phyloP scores from a whole-genome alignment of 768 basidiomycete species.

The Galerina sulciceps region DNA sequence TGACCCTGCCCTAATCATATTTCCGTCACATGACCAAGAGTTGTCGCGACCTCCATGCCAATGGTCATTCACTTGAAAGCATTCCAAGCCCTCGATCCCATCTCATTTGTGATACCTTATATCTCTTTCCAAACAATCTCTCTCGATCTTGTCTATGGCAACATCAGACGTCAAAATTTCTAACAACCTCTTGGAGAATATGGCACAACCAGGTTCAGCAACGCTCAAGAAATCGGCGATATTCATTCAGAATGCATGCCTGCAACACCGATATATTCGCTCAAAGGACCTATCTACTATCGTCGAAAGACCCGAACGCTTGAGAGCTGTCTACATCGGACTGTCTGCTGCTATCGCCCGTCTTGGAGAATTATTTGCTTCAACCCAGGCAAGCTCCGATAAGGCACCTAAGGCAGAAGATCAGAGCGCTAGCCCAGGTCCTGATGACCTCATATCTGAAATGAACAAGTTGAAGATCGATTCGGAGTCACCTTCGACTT shows the following conservation, averaged over 20 bases:
- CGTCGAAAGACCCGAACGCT: constrained; percentile 89
- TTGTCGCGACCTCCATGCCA: no score
- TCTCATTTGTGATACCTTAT: no score
- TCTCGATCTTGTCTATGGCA: no score
- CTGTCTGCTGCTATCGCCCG: constrained; percentile 80
- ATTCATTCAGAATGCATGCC: constrained; percentile 74
- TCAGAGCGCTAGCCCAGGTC: constrained; percentile 9
- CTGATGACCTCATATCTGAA: constrained; percentile 27
- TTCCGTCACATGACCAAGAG: neutral
- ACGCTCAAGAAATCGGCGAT: constrained; percentile 30
- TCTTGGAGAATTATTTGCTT: constrained; percentile 48
- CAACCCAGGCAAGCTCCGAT: neutral
- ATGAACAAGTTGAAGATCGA: constrained; percentile 31
- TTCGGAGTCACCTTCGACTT: constrained; percentile 13
- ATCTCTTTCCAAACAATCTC: no score
- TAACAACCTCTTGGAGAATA: neutral
- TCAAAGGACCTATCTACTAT: constrained; percentile 74
- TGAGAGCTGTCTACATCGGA: constrained; percentile 84
- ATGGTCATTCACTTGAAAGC: no score
- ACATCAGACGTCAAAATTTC: neutral
- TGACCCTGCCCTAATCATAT: constrained; percentile 3
- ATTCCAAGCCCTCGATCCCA: no score
- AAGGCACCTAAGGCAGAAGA: neutral
- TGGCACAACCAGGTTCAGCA: neutral
- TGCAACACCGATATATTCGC: constrained; percentile 79